phyloP scores from a whole-genome alignment of 495 filamentous ascomycete species.

The Pseudomonodictys pantanalensis region DNA sequence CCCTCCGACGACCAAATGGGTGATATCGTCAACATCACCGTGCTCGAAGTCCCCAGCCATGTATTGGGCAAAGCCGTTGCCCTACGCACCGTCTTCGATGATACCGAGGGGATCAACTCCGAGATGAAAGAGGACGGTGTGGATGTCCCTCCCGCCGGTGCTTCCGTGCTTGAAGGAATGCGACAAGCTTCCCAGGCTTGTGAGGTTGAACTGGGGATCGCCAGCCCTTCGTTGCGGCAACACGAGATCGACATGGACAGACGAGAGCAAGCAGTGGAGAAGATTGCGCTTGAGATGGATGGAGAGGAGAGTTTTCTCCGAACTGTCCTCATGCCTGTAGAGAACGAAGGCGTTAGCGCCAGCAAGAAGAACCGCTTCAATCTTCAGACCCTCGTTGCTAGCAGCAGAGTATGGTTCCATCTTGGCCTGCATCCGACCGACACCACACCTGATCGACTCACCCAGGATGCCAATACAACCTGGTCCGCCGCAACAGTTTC shows the following conservation, averaged over 20 bases:
- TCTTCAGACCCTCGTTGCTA: constrained; percentile 63
- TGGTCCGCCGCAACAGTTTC: constrained; percentile 94
- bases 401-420: constrained; percentile 94
- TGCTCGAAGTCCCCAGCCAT: constrained; percentile 80
- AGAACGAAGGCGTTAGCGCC: constrained; percentile 69
- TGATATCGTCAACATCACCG: constrained; percentile 84
- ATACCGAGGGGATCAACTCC: constrained; percentile 82
- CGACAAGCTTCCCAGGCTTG: constrained; percentile 71
- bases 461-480: constrained; percentile 58
- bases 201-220: constrained; percentile 79
- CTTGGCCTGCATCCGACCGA: constrained; percentile 89
- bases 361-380: constrained; percentile 74
- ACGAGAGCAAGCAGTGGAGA: constrained; percentile 78
- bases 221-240: constrained; percentile 62
- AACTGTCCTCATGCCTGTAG: constrained; percentile 74
- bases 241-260: constrained; percentile 76
- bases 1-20: constrained; percentile 62
- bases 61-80: constrained; percentile 79
- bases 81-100: constrained; percentile 88
- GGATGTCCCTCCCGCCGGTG: constrained; percentile 61
- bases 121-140: constrained; percentile 98
- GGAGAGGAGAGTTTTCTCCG: constrained; percentile 82
- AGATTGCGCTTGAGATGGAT: constrained; percentile 61
- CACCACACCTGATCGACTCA: constrained; percentile 69
- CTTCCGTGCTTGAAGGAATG: constrained; percentile 83